Percentiles rank a stretch among this genome's conserved stretches.
Conservation (phyloP, 1,284 basidiomycete genomes). For the Pholiota adiposa region DNA sequence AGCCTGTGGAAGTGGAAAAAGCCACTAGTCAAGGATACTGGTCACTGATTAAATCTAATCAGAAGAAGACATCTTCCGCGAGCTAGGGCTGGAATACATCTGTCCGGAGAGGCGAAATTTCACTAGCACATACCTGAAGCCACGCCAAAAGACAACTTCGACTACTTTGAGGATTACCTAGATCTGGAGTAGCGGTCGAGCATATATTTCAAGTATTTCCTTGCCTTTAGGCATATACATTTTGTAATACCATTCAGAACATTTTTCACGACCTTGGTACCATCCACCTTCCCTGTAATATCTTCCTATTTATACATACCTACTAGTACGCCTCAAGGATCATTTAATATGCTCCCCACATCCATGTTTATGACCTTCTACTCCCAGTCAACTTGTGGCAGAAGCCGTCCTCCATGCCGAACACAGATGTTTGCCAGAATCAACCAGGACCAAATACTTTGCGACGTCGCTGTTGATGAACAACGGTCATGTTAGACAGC, state of each 20-base stretch:
- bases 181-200: neutral
- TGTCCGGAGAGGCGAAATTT: conserved; percentile 48
- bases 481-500: neutral
- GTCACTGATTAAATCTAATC: conserved; percentile 45
- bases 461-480: neutral
- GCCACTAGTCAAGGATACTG: conserved; percentile 38
- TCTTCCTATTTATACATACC: neutral
- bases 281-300: neutral
- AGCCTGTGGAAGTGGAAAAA: neutral
- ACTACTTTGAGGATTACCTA: neutral
- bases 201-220: neutral
- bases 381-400: neutral
- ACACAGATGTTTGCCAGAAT: neutral
- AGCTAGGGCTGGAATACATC: conserved; percentile 48
- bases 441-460: neutral
- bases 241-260: neutral
- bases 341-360: neutral
- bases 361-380: neutral
- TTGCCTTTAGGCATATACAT: neutral
- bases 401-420: neutral
- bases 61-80: conserved; percentile 48
- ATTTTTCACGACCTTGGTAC: neutral
- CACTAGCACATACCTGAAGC: neutral
- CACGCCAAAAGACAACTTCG: neutral
- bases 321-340: neutral